phyloP scores from a whole-genome alignment of 371 early-diverging fungal species.

The Mucor mucedo region DNA sequence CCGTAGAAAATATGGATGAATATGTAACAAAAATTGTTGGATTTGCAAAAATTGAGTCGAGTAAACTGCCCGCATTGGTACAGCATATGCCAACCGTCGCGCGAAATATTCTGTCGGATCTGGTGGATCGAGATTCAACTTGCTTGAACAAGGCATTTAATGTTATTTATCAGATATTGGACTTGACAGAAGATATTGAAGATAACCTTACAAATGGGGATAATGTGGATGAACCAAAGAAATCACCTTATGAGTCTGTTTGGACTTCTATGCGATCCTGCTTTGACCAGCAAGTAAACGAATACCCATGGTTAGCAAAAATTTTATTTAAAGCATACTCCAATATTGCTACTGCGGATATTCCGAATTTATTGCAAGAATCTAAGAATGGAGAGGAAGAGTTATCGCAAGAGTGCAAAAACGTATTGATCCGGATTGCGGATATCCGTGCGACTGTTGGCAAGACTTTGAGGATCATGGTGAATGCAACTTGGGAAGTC shows the following conservation, averaged over 20 bases:
- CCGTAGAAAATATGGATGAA: conserved; percentile 32
- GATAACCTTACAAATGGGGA: neutral
- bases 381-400: neutral
- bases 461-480: conserved; percentile 2
- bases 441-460: conserved; percentile 1
- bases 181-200: neutral
- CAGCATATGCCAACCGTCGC: conserved; percentile 31
- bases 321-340: conserved; percentile 30
- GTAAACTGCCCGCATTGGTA: conserved; percentile 27
- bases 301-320: conserved; percentile 11
- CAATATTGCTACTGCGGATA: conserved; percentile 29
- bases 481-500: neutral
- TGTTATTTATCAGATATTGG: conserved; percentile 14
- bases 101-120: conserved; percentile 24
- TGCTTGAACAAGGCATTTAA: conserved; percentile 24
- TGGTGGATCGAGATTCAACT: conserved; percentile 26
- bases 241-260: conserved; percentile 16
- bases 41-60: conserved; percentile 23
- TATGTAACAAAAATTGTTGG: conserved; percentile 25
- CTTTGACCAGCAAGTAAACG: conserved; percentile 1
- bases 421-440: neutral
- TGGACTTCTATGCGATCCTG: conserved; percentile 21
- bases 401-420: conserved; percentile 1
- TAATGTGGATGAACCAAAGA: neutral
- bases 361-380: conserved; percentile 15